Conservation (phyloP, 345 rosid genomes). For the Populus nigra region DNA sequence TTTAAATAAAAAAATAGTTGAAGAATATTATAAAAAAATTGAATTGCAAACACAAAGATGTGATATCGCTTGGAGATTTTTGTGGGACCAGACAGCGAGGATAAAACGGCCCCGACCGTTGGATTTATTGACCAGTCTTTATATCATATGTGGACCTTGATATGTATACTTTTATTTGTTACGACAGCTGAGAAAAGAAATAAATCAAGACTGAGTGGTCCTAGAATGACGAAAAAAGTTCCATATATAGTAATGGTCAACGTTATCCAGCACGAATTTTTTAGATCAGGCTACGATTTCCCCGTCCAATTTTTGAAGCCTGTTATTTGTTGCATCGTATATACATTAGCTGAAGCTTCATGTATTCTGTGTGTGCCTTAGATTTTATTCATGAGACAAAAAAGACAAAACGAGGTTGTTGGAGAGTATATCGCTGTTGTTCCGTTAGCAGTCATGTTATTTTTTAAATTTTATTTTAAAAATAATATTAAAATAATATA, state of each 20-base stretch:
- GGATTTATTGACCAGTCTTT: conserved; percentile 6
- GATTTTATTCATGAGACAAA: neutral
- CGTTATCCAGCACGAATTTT: conserved; percentile 8
- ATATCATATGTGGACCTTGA: neutral
- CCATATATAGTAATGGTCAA: conserved; percentile 17
- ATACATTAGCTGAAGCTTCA: neutral
- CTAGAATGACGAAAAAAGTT: neutral
- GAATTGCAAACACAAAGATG: neutral
- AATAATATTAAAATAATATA: no score
- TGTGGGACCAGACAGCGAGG: neutral
- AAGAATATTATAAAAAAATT: neutral
- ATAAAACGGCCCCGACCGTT: conserved; percentile 17
- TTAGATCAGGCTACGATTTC: neutral
- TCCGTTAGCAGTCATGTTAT: no score
- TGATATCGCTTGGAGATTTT: neutral
- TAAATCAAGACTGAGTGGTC: neutral
- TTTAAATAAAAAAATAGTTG: no score
- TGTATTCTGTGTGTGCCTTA: neutral
- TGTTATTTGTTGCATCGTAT: neutral
- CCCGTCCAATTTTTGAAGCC: conserved; percentile 5
- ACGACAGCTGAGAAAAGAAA: no score
- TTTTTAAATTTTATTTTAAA: no score
- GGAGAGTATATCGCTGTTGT: no score
- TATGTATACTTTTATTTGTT: neutral
- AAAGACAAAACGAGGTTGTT: no score